These are phyloP conservation scores for Termitomyces sp. DNA, from an alignment of 768 basidiomycete genomes.

Conservation along the genomic window DNA sequence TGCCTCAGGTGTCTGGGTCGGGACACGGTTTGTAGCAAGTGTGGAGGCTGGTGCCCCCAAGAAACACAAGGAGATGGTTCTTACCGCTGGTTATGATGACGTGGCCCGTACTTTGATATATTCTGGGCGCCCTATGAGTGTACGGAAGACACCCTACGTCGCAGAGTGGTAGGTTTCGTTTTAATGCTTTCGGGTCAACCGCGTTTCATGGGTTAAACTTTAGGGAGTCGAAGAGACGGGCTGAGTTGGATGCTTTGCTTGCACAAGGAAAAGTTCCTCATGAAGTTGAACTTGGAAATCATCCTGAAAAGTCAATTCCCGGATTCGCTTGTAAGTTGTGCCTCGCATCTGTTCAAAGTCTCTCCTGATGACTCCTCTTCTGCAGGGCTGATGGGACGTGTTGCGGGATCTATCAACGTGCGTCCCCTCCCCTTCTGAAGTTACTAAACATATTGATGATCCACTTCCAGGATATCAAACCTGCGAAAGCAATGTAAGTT, in stretches of 20 bases:
- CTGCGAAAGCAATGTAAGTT: slow-evolving; percentile 80
- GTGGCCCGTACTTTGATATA: slow-evolving; percentile 68
- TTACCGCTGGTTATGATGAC: slow-evolving; percentile 76
- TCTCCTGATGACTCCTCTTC: not conserved
- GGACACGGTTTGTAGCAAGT: slow-evolving; percentile 82
- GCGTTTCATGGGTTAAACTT: not conserved
- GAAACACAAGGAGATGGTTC: slow-evolving; percentile 63
- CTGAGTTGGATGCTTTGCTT: slow-evolving; percentile 57
- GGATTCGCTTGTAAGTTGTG: slow-evolving; percentile 54
- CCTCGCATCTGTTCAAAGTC: not conserved
- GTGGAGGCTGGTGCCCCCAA: slow-evolving; percentile 78
- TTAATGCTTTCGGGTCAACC: not conserved
- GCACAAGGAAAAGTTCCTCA: slow-evolving; percentile 71
- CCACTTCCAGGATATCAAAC: slow-evolving; percentile 62
- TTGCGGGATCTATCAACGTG: slow-evolving; percentile 67
- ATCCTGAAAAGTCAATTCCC: slow-evolving; percentile 62
- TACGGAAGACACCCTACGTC: slow-evolving; percentile 79
- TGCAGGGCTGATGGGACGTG: slow-evolving; percentile 78
- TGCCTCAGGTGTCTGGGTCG: slow-evolving; percentile 85
- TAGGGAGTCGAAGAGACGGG: slow-evolving; percentile 60
- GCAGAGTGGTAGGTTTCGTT: slow-evolving; percentile 52
- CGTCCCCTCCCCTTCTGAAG: slow-evolving; percentile 11
- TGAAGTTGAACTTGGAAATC: slow-evolving; percentile 62
- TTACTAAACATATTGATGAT: slow-evolving; percentile 2
- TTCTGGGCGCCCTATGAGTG: slow-evolving; percentile 76